These are phyloP conservation scores for Porogramme epimiltina DNA, from an alignment of 1,284 basidiomycete species.

Conservation along the genomic window DNA sequence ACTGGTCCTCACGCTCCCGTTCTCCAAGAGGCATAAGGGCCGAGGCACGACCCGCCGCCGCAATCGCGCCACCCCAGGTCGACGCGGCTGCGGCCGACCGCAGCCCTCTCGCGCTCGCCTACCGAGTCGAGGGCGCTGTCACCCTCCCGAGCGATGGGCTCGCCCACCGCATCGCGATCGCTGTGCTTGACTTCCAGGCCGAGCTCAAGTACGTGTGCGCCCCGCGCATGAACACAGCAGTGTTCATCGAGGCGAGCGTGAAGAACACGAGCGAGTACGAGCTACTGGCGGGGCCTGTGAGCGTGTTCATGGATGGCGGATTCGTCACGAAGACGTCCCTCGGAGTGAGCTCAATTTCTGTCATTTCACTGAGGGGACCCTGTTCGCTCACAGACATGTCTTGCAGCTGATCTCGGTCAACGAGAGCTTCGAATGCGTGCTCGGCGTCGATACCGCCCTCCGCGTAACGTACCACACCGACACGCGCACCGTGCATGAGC, in stretches of 20 bases:
- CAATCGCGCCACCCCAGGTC: no score
- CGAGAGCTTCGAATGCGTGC: constrained; percentile 54
- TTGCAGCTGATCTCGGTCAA: constrained; percentile 46
- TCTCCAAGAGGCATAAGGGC: no score
- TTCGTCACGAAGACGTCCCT: constrained; percentile 51
- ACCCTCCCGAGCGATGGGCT: constrained; percentile 56
- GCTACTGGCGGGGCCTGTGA: constrained; percentile 50
- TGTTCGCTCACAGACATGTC: not conserved
- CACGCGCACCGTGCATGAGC: constrained; percentile 31
- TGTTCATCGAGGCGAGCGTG: constrained; percentile 46
- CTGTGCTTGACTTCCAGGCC: constrained; percentile 47
- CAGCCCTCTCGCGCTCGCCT: constrained; percentile 51
- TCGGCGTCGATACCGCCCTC: constrained; percentile 49
- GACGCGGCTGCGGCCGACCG: not conserved
- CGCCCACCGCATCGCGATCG: constrained; percentile 55
- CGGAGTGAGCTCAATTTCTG: constrained; percentile 33
- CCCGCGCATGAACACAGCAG: constrained; percentile 46
- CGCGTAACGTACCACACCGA: not conserved
- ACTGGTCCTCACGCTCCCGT: no score
- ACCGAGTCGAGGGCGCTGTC: constrained; percentile 47
- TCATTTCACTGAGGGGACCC: not conserved
- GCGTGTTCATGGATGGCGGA: constrained; percentile 51
- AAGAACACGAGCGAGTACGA: constrained; percentile 55
- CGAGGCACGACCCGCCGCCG: no score
- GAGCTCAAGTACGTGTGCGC: constrained; percentile 49